Conservation (phyloP, 805 yeast genomes). For the Candida vartiovaarae region DNA sequence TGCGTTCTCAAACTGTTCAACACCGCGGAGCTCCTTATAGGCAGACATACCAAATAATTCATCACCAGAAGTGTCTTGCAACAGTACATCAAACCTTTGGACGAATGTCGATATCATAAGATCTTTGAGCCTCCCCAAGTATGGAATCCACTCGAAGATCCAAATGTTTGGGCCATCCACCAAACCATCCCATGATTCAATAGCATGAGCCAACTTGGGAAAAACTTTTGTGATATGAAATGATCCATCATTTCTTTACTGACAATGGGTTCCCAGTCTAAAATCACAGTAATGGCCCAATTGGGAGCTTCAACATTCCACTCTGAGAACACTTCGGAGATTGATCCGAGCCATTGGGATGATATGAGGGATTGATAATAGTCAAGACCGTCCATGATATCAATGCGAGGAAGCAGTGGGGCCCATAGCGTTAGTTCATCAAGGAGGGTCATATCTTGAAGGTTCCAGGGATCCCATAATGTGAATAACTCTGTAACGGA, state of each 20-base stretch:
- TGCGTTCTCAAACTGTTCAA: slow-evolving; percentile 11
- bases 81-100: slow-evolving; percentile 14
- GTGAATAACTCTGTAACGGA: slow-evolving; percentile 15
- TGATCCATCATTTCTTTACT: slow-evolving; percentile 24
- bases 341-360: slow-evolving; percentile 29
- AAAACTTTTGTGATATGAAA: slow-evolving; percentile 26
- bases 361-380: slow-evolving; percentile 31
- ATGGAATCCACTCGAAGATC: slow-evolving; percentile 35
- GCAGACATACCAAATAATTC: slow-evolving; percentile 18
- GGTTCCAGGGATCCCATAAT: slow-evolving; percentile 32
- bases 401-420: slow-evolving; percentile 6
- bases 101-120: slow-evolving; percentile 19
- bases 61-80: slow-evolving; percentile 4
- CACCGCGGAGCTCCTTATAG: slow-evolving; percentile 30
- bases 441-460: slow-evolving; percentile 25
- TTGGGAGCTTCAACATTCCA: slow-evolving; percentile 37
- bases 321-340: slow-evolving; percentile 22
- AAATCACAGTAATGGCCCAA: slow-evolving; percentile 30
- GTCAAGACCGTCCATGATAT: slow-evolving; percentile 9
- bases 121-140: slow-evolving; percentile 12
- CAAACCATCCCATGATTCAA: slow-evolving; percentile 30
- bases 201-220: slow-evolving; percentile 30
- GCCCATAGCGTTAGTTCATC: slow-evolving; percentile 26
- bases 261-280: slow-evolving; percentile 35
- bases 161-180: slow-evolving; percentile 22